These are phyloP conservation scores for Hydnum rufescens DNA, from an alignment of 768 basidiomycete species.

Conservation along the genomic window DNA sequence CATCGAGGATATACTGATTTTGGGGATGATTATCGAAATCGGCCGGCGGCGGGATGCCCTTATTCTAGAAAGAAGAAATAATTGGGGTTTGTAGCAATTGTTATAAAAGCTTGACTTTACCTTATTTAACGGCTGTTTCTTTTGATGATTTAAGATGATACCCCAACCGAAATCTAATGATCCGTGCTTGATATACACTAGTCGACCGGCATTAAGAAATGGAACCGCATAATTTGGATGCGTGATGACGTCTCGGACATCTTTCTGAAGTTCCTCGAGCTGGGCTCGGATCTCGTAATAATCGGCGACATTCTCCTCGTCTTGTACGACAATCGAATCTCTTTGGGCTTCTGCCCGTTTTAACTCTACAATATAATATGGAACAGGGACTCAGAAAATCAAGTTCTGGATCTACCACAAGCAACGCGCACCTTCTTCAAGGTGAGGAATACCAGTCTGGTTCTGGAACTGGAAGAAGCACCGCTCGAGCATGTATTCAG, in stretches of 20 bases:
- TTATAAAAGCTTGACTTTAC: slow-evolving; percentile 20
- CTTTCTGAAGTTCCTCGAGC: slow-evolving; percentile 69
- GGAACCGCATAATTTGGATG: slow-evolving; percentile 91
- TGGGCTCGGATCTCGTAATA: slow-evolving; percentile 92
- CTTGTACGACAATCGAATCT: slow-evolving; percentile 48
- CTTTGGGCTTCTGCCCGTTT: slow-evolving; percentile 47
- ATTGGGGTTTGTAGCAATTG: not conserved
- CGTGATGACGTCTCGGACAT: slow-evolving; percentile 82
- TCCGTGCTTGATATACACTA: slow-evolving; percentile 79
- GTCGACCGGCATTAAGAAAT: slow-evolving; percentile 77
- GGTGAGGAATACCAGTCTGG: slow-evolving; percentile 64
- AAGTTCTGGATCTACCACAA: not conserved
- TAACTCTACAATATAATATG: no score
- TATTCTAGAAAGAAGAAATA: slow-evolving; percentile 1
- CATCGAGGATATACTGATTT: slow-evolving; percentile 84
- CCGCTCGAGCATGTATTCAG: slow-evolving; percentile 92
- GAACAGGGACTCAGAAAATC: not conserved
- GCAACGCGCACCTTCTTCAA: slow-evolving; percentile 53
- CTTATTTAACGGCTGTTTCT: slow-evolving; percentile 50
- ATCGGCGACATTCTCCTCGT: slow-evolving; percentile 65
- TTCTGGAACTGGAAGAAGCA: slow-evolving; percentile 99
- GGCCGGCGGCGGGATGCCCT: slow-evolving; percentile 22
- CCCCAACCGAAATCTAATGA: slow-evolving; percentile 94
- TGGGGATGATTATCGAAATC: slow-evolving; percentile 47
- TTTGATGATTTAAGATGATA: slow-evolving; percentile 78